Conservation (phyloP, 805 yeast species). For the Saccharomycopsis sp. region DNA sequence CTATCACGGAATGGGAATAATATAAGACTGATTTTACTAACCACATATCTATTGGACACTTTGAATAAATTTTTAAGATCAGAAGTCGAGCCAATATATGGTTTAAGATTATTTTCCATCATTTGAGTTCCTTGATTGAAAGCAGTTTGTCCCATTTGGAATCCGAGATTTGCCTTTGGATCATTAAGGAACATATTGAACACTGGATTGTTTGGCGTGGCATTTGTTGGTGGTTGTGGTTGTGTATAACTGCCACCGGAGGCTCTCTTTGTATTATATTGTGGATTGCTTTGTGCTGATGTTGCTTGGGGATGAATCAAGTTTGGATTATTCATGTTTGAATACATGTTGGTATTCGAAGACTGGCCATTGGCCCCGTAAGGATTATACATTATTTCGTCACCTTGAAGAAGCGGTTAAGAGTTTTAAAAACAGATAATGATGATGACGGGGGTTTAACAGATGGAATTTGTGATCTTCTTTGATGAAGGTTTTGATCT, state of each 20-base stretch:
- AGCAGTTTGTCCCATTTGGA: constrained; percentile 81
- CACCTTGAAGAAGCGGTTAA: too few relatives aligned
- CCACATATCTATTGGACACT: constrained; percentile 81
- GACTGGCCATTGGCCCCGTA: constrained; percentile 3
- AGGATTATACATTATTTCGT: constrained; percentile 9
- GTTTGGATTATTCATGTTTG: too few relatives aligned
- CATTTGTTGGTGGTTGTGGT: too few relatives aligned
- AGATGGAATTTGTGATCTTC: too few relatives aligned
- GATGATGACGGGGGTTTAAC: too few relatives aligned
- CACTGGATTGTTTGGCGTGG: neutral
- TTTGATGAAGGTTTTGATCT: too few relatives aligned
- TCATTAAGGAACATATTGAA: constrained; percentile 48
- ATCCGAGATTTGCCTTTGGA: constrained; percentile 74
- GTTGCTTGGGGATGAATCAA: too few relatives aligned
- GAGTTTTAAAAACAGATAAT: too few relatives aligned
- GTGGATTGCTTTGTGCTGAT: too few relatives aligned
- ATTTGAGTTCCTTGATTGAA: constrained; percentile 73
- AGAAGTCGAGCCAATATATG: constrained; percentile 28
- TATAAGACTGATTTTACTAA: constrained; percentile 59
- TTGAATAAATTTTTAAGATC: constrained; percentile 81
- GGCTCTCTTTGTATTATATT: too few relatives aligned
- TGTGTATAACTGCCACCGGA: too few relatives aligned
- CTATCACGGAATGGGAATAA: constrained; percentile 79
- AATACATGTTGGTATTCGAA: constrained; percentile 1
- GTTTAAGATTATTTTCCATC: constrained; percentile 57